Conservation (phyloP, 31 red algal genomes). For the Endocladia muricata region DNA sequence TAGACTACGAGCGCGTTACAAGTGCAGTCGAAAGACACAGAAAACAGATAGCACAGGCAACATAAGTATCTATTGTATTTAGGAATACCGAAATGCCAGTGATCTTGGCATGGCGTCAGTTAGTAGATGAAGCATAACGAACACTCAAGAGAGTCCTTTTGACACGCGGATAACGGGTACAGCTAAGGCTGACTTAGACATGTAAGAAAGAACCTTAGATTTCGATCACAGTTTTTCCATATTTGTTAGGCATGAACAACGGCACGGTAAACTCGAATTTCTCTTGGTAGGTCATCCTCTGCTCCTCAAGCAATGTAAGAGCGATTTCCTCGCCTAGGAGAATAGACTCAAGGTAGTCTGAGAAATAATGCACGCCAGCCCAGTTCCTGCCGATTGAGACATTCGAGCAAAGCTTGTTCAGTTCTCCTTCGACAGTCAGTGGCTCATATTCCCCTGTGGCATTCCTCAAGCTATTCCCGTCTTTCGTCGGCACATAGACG, state of each 20-base stretch:
- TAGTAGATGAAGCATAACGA: too few relatives aligned
- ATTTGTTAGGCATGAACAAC: too few relatives aligned
- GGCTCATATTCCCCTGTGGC: not conserved
- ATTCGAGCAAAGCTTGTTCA: conserved; percentile 46
- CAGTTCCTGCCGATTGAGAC: conserved; percentile 40
- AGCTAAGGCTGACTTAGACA: not conserved
- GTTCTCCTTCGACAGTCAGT: conserved; percentile 35
- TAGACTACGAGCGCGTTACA: too few relatives aligned
- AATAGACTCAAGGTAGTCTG: conserved; percentile 32
- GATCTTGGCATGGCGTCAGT: too few relatives aligned
- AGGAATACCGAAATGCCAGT: too few relatives aligned
- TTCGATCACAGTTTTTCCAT: conserved; percentile 4
- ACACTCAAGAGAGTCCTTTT: too few relatives aligned
- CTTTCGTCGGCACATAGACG: not conserved
- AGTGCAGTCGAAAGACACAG: too few relatives aligned
- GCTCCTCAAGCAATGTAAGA: conserved; percentile 33
- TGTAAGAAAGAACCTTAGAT: conserved; percentile 27
- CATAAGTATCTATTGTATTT: too few relatives aligned
- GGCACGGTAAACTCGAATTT: conserved; percentile 62
- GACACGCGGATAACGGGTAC: too few relatives aligned
- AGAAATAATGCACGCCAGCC: conserved; percentile 42
- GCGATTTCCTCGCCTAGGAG: conserved; percentile 30
- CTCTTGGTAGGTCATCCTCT: conserved; percentile 56
- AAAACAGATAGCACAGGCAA: too few relatives aligned
- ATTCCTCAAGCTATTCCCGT: not conserved